phyloP scores from a whole-genome alignment of 768 basidiomycete species.

The Agaricus blazei region DNA sequence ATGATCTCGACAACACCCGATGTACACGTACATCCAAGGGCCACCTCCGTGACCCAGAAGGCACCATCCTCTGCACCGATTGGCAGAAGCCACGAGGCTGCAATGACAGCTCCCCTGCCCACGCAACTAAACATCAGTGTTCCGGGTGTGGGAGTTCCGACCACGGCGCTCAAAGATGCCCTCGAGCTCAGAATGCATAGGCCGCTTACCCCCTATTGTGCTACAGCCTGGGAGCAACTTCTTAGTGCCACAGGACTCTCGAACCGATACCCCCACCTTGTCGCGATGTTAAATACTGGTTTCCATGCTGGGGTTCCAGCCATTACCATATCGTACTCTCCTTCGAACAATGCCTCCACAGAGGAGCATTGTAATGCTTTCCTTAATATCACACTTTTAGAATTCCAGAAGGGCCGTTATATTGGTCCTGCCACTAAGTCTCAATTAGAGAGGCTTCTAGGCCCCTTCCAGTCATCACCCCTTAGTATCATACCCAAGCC shows the following conservation, averaged over 20 bases:
- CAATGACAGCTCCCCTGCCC: constrained; percentile 15
- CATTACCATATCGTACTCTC: constrained; percentile 23
- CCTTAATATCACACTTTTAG: constrained; percentile 12
- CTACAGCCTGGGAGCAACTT: constrained; percentile 22
- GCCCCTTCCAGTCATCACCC: constrained; percentile 35
- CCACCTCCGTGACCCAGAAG: constrained; percentile 16
- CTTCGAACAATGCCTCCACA: constrained; percentile 25
- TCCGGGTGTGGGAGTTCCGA: constrained; percentile 31
- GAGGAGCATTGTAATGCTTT: constrained; percentile 9
- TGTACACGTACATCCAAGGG: constrained; percentile 15
- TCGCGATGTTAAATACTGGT: constrained; percentile 19
- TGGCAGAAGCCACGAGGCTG: constrained; percentile 29
- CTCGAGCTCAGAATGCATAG: constrained; percentile 24
- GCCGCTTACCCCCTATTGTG: constrained; percentile 24
- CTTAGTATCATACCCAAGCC: constrained; percentile 31
- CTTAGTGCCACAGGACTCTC: constrained; percentile 17
- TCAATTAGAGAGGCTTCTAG: constrained; percentile 14
- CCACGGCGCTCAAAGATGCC: constrained; percentile 37
- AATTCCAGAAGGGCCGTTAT: constrained; percentile 22
- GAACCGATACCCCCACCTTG: constrained; percentile 21
- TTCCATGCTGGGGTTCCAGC: constrained; percentile 28
- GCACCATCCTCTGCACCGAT: constrained; percentile 25
- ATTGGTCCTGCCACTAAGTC: constrained; percentile 22
- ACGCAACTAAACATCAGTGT: constrained; percentile 27
- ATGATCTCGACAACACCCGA: neutral